These are phyloP conservation scores for Candida labiduridarum DNA, from an alignment of 1,139 yeast genomes.

Conservation along the genomic window DNA sequence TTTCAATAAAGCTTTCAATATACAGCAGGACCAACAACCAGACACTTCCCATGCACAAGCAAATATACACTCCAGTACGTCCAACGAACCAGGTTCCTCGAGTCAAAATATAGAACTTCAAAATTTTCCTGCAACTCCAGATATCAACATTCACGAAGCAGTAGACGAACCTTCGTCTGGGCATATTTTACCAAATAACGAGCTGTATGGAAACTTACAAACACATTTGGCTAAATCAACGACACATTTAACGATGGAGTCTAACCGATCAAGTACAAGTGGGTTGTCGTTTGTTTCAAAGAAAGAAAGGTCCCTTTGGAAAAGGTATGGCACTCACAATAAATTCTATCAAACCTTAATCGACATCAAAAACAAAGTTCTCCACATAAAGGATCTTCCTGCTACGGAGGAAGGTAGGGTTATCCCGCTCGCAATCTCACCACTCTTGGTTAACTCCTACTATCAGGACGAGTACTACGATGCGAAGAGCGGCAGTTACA, in stretches of 20 bases:
- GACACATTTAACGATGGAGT: conserved; percentile 28
- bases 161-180: conserved; percentile 6
- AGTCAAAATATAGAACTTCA: conserved; percentile 11
- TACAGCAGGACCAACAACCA: conserved; percentile 10
- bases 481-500: conserved; percentile 27
- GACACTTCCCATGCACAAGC: background rate
- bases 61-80: background rate
- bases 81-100: conserved; percentile 1
- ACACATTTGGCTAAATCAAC: conserved; percentile 27
- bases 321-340: conserved; percentile 17
- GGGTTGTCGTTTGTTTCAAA: conserved; percentile 24
- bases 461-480: conserved; percentile 35
- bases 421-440: conserved; percentile 62
- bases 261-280: conserved; percentile 22
- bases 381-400: conserved; percentile 47
- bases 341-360: conserved; percentile 19
- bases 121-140: conserved; percentile 15
- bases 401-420: conserved; percentile 71
- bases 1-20: conserved; percentile 53
- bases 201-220: conserved; percentile 11
- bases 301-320: conserved; percentile 17
- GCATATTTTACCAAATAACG: conserved; percentile 6
- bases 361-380: conserved; percentile 31
- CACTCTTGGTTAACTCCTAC: conserved; percentile 27
- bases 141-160: conserved; percentile 18